Evolutionary conservation across 768 basidiomycete genomes (phyloP).

Genomic region (Dioszegia hungarica): DNA sequence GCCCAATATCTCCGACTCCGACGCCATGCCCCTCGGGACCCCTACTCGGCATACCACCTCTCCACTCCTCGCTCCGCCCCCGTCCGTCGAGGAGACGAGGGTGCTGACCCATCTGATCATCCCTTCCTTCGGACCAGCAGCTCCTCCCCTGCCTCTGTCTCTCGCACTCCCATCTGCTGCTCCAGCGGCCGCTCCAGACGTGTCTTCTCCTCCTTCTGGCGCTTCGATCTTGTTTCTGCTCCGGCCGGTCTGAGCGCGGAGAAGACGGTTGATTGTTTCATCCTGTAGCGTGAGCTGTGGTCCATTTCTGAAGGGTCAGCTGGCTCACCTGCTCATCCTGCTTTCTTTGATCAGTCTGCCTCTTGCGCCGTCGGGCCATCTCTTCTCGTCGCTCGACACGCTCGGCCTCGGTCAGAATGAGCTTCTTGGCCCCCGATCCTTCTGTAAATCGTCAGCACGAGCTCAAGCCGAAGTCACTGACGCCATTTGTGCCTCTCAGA

Average conservation of each 20-base stretch:
- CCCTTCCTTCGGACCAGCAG: background rate
- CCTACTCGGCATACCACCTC: constrained; percentile 20
- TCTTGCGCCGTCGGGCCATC: constrained; percentile 41
- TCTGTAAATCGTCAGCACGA: constrained; percentile 9
- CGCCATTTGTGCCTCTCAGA: too few relatives aligned
- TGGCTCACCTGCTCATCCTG: constrained; percentile 46
- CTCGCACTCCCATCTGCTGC: background rate
- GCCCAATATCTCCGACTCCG: too few relatives aligned
- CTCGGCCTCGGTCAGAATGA: constrained; percentile 45
- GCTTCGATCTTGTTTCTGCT: constrained; percentile 40
- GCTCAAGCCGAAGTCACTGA: background rate
- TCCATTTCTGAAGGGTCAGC: background rate
- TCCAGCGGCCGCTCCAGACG: background rate
- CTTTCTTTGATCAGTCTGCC: constrained; percentile 45
- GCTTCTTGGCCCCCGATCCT: constrained; percentile 28
- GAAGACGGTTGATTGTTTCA: constrained; percentile 47
- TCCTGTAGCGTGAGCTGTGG: constrained; percentile 19
- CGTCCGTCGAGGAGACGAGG: background rate
- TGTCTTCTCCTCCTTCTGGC: constrained; percentile 15
- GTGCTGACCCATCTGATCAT: constrained; percentile 29
- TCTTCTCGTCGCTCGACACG: constrained; percentile 40
- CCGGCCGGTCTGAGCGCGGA: constrained; percentile 45
- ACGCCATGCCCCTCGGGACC: constrained; percentile 21
- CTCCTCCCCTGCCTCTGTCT: background rate
- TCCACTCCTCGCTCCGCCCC: background rate